Base-by-base conservation (phyloP, 2,329 filamentous ascomycete species). In the Pseudogymnoascus sp. region DNA sequence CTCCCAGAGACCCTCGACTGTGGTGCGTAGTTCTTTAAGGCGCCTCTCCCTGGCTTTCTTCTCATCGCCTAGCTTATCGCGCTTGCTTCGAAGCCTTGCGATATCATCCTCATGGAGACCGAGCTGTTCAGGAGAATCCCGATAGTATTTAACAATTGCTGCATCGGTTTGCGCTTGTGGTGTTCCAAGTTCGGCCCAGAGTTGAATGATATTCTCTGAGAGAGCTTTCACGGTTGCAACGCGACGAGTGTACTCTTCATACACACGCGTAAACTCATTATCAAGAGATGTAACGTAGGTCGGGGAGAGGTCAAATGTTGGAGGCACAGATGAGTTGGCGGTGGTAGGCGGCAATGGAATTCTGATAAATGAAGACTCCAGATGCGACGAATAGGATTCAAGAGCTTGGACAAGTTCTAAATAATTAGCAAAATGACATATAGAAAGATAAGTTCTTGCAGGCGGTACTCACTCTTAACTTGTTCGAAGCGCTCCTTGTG, bases 181-280 rank as follows among this genome's bases (percentile, higher is more conserved):
- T 1, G 90, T 96, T 46, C 95, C 95, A 8, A 99, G 85, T 75
- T 99, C 95, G 0, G 91, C 93, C 93, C 95, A 99, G 0, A 99
- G 83, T 69, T 91, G 89, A 70, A 99, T 95, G 65, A 96, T 93
- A 66, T 95, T 87, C 70, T 96, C 90, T 42, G 86, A 87, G 2
- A 91, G 76, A 18, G 86, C 77, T 75, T 91, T 86, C 12, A 97
- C 92, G 0, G 84, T 85, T 31, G 84, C 83, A 49, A 96, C 82
- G 59, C 95, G 90, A 68, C 87, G 89, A 46, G 88, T 91, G 77
- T 97, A 99, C 78, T 99, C 96, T 72, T 97, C 92, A 76, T 97
- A 97, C 18, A 99, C 91, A 65, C 92, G 86, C 9, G 91, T 91
- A 73, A 97, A 99, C 76, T 99, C 95, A 62, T 84, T 82, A 73